Conservation (phyloP, 257 asterid species). For the Solanum rostratum region DNA sequence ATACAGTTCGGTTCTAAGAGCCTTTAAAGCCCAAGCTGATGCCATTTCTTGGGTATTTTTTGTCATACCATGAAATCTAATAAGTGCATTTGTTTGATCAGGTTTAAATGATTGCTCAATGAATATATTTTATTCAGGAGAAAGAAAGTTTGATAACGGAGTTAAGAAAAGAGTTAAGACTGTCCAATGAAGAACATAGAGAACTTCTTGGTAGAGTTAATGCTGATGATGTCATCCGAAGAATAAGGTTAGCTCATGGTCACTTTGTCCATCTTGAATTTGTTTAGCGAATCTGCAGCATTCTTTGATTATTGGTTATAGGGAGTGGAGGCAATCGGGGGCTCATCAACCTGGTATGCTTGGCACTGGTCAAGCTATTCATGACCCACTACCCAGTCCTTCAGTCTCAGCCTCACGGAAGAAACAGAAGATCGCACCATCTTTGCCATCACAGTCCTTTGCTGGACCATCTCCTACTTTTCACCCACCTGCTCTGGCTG, state of each 20-base stretch:
- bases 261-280: not conserved
- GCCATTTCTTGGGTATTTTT: conserved; percentile 78
- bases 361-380: conserved; percentile 38
- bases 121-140: conserved; percentile 43
- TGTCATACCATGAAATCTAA: conserved; percentile 6
- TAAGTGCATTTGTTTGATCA: conserved; percentile 17
- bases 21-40: conserved; percentile 88
- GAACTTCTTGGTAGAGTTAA: conserved; percentile 66
- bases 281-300: not conserved
- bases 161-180: conserved; percentile 63
- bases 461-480: conserved; percentile 57
- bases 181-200: conserved; percentile 80
- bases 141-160: conserved; percentile 71
- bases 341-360: conserved; percentile 41
- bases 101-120: conserved; percentile 25
- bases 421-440: conserved; percentile 38
- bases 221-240: conserved; percentile 57
- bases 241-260: conserved; percentile 47
- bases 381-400: conserved; percentile 52
- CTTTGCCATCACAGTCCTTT: conserved; percentile 55
- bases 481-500: conserved; percentile 40
- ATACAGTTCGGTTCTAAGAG: conserved; percentile 68
- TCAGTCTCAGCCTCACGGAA: conserved; percentile 65
- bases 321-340: conserved; percentile 69
- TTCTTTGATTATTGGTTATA: conserved; percentile 5